Base-by-base conservation (phyloP, 1,284 basidiomycete genomes). In the Peniophora sp. region DNA sequence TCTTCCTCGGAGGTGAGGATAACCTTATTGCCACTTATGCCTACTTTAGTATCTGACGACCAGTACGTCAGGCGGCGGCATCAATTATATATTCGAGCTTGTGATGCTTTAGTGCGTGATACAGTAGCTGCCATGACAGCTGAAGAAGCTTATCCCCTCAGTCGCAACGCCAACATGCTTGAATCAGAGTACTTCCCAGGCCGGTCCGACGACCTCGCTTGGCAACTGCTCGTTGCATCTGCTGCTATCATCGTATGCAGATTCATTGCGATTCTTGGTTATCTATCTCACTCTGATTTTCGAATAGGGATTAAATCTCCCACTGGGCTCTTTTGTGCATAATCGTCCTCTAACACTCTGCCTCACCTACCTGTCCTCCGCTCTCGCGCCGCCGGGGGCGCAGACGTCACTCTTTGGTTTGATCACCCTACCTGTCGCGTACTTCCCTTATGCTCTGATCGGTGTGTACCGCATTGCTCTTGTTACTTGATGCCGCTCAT, bases 351-450 rank as follows among this genome's bases (percentile, higher is more conserved):
- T 94, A 49, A 71, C 90, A 47, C 69, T 85, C 55, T 79, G 79
- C 51, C 68, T 94, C 55, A 73, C 76, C 37, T 90, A 91, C 63
- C 68, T 91, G 49, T 76, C 76, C 55, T 81, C 84, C 23, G 65
- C 76, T 5, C 79, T 90, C 48, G 78, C 84, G 2, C 84, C 88
- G 3, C 69, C 76, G 12, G 79, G 82, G 27, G 63, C 80, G 3
- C 78, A 80, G 60, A 83, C 85, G 11, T 88, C 83, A 14, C 61
- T 92, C 52, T 82, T 88, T 69, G 89, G 89, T 5, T 73, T 92
- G 45, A 54, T 92, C 58, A 79, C 77, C 11, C 61, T 92, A 54
- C 88, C 87, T 0, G 66, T 88, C 53, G 67, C 71, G 52, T 94
- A 86, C 64, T 78, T 88, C 55, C 89, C 92, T 0, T 91, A 84